Evolutionary conservation across 2,329 filamentous ascomycete genomes (phyloP).

Genomic region (Venturia pyrina): DNA sequence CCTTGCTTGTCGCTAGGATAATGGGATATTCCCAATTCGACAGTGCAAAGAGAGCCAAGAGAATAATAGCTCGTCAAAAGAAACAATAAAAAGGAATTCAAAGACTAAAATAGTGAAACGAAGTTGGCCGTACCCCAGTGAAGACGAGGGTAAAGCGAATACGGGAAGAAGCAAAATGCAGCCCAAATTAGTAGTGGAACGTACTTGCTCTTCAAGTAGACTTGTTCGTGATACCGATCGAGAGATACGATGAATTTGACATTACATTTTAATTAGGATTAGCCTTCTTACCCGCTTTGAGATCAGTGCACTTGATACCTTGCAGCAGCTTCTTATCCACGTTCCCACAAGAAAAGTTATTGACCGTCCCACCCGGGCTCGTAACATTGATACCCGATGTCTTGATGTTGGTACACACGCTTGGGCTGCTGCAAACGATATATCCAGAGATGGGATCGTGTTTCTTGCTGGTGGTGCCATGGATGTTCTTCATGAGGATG

Average conservation of each 20-base stretch:
- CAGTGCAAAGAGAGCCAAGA: too few species aligned
- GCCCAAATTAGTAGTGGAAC: too few species aligned
- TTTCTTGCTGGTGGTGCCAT: slow-evolving; percentile 6
- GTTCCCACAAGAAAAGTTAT: neutral
- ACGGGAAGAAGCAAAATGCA: too few species aligned
- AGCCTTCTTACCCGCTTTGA: neutral
- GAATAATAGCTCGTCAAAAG: too few species aligned
- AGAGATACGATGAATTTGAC: neutral
- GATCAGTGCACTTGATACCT: neutral
- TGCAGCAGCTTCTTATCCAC: neutral
- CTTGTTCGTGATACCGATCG: too few species aligned
- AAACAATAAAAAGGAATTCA: too few species aligned
- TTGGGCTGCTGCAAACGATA: slow-evolving; percentile 3
- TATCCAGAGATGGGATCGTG: slow-evolving; percentile 13
- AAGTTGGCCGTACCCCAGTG: too few species aligned
- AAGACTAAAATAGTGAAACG: too few species aligned
- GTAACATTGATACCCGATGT: neutral
- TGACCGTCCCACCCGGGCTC: neutral
- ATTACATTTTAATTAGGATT: neutral
- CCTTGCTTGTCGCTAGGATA: too few species aligned
- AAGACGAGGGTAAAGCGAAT: too few species aligned
- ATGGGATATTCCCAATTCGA: too few species aligned
- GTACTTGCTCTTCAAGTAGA: too few species aligned
- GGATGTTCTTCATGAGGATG: slow-evolving; percentile 2
- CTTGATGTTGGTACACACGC: slow-evolving; percentile 6